Base-by-base conservation (phyloP, 176 grass and related monocot species). In the Elaeis guineensis region DNA sequence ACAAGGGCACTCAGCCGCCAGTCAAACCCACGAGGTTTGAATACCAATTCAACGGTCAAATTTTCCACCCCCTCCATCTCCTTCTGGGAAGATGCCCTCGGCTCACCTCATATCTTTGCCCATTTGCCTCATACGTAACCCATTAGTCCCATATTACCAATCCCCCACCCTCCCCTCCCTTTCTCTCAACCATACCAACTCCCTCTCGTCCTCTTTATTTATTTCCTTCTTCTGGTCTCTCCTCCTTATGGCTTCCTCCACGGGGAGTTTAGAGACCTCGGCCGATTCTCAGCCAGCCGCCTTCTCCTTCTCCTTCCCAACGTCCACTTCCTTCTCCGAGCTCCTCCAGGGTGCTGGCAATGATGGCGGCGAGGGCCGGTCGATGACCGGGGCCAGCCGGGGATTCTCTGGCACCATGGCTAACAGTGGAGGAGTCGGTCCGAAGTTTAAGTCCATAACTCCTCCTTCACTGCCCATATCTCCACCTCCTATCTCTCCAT, bases 161-260 rank as follows among this genome's bases (percentile, higher is more conserved):
- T 14, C 35, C 35, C 1, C 0, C 8, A 12, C 0, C 9, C 16
- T 29, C 57, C 16, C 6, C 16, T 29, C 5, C 15, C 16, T 0
- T 23, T 17, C 21, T 21, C 21, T 11, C 24, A 25, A 17, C 19
- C 55, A 25, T 26, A 9, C 0, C 17, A 6, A 12, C 16, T 19
- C 16, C 2, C 1, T 12, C 24, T 19, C 25, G 17, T 30, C 17
- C 17, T 5, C 14, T 25, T 19, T 23, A 28, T 5, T 9, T 20
- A 16, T 5, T 19, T 9, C 23, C 3, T 67, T 50, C 8, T 17
- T 18, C 16, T 53, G 11, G 3, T 9, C 12, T 24, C 12, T 55
- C 17, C 5, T 32, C n/a, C 19, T 25, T 51, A 90, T 90, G 86
- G 80, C 80, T 50, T 95, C 91, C 70, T 81, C 86, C 19, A 72